phyloP scores from a whole-genome alignment of 2,329 filamentous ascomycete genomes.

The Tolypocladium capitatum region DNA sequence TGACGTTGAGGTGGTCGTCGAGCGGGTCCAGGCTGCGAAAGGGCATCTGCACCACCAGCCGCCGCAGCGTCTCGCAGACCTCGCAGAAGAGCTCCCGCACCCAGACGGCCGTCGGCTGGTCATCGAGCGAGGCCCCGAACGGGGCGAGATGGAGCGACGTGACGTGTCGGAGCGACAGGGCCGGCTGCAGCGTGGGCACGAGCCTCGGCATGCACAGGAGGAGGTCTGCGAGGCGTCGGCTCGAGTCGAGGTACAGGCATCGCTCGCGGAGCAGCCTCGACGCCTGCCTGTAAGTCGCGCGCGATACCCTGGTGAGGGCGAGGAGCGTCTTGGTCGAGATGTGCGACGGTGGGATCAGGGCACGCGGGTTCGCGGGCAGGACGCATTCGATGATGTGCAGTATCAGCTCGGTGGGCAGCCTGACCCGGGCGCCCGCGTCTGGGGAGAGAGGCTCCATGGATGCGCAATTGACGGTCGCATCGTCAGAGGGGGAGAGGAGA shows the following conservation, averaged over 20 bases:
- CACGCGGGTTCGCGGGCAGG: slow-evolving; percentile 15
- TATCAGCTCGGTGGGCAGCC: slow-evolving; percentile 21
- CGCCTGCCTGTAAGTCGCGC: slow-evolving; percentile 26
- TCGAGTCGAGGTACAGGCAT: slow-evolving; percentile 31
- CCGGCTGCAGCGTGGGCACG: slow-evolving; percentile 15
- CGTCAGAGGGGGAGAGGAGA: neutral
- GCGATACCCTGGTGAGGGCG: slow-evolving; percentile 28
- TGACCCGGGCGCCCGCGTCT: neutral
- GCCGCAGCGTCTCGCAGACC: slow-evolving; percentile 24
- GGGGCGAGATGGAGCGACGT: slow-evolving; percentile 28
- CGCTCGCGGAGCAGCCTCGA: slow-evolving; percentile 28
- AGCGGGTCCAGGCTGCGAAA: slow-evolving; percentile 27
- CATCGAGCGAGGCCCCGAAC: slow-evolving; percentile 21
- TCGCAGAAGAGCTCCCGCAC: slow-evolving; percentile 28
- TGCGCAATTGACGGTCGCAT: slow-evolving; percentile 2
- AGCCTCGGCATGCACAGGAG: slow-evolving; percentile 20
- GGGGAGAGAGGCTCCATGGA: slow-evolving; percentile 5
- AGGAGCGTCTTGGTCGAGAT: slow-evolving; percentile 29
- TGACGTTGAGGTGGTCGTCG: slow-evolving; percentile 26
- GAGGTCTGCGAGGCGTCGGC: slow-evolving; percentile 18
- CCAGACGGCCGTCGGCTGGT: slow-evolving; percentile 25
- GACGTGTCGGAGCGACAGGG: slow-evolving; percentile 18
- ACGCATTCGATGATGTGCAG: slow-evolving; percentile 21
- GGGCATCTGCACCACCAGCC: slow-evolving; percentile 35
- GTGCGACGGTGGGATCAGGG: slow-evolving; percentile 23